Evolutionary conservation across 2,329 filamentous ascomycete genomes (phyloP).

Genomic region (Pseudodiploospora longispora): DNA sequence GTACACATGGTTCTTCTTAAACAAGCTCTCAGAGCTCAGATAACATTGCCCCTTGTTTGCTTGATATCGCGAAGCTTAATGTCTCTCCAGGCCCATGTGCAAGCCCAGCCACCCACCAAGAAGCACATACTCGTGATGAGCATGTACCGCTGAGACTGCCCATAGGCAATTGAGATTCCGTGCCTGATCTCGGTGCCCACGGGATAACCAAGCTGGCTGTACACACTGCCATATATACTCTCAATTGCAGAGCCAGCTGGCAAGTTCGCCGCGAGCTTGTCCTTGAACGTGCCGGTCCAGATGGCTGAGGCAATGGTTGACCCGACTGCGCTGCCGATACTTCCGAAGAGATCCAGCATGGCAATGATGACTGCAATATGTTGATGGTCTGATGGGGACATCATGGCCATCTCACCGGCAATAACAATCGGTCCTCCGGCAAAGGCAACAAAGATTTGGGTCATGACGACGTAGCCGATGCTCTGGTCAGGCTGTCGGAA

Average conservation of each 20-base stretch:
- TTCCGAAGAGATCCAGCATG: conserved; percentile 51
- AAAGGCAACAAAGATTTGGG: conserved; percentile 54
- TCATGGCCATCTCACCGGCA: conserved; percentile 51
- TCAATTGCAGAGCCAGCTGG: conserved; percentile 33
- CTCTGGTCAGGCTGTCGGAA: conserved; percentile 45
- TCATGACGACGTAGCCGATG: conserved; percentile 49
- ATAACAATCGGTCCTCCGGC: conserved; percentile 53
- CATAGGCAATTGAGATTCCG: conserved; percentile 54
- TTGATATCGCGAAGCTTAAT: conserved; percentile 39
- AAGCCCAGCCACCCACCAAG: conserved; percentile 29
- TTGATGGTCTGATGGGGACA: conserved; percentile 53
- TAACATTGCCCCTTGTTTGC: conserved; percentile 32
- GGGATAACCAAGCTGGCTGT: conserved; percentile 46
- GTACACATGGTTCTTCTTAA: too few species aligned
- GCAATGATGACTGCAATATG: conserved; percentile 55
- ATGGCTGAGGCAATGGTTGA: conserved; percentile 54
- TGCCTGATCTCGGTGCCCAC: conserved; percentile 40
- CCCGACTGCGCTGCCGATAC: conserved; percentile 52
- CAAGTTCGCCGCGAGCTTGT: conserved; percentile 40
- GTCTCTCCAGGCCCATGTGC: conserved; percentile 40
- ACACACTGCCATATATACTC: conserved; percentile 37
- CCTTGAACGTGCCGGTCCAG: conserved; percentile 53
- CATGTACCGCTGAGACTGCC: conserved; percentile 43
- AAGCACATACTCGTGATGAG: conserved; percentile 39
- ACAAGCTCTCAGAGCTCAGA: conserved; percentile 12